Conservation (phyloP, 768 basidiomycete species). For the Kwoniella mangroviensis region DNA sequence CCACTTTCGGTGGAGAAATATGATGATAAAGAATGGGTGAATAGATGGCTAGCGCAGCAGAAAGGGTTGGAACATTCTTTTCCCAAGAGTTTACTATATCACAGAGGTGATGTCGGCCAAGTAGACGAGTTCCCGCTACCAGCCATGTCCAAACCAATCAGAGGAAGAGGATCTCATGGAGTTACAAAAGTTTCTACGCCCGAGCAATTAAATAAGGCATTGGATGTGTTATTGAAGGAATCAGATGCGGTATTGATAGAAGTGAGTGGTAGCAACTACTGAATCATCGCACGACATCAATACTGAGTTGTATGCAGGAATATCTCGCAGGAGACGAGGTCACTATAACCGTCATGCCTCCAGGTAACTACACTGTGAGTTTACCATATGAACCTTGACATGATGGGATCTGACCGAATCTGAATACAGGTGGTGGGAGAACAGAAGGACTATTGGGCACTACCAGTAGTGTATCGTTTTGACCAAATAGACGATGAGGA, state of each 20-base stretch:
- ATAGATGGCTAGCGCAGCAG: conserved; percentile 39
- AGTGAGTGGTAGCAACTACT: conserved; percentile 21
- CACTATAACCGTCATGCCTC: conserved; percentile 52
- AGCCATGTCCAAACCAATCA: conserved; percentile 48
- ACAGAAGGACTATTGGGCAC: conserved; percentile 39
- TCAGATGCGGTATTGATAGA: conserved; percentile 42
- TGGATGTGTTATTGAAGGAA: conserved; percentile 29
- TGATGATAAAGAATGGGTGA: conserved; percentile 52
- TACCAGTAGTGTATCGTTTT: conserved; percentile 49
- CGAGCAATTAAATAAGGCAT: conserved; percentile 25
- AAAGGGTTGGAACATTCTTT: conserved; percentile 30
- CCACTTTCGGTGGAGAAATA: conserved; percentile 37
- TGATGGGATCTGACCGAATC: background rate
- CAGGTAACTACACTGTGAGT: conserved; percentile 47
- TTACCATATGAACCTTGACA: background rate
- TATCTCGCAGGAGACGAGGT: conserved; percentile 50
- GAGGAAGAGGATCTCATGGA: conserved; percentile 53
- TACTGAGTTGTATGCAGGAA: conserved; percentile 21
- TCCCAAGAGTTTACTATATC: conserved; percentile 19
- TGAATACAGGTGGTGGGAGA: conserved; percentile 29
- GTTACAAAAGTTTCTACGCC: conserved; percentile 34
- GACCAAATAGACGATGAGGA: conserved; percentile 38
- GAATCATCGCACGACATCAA: background rate
- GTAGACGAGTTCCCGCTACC: conserved; percentile 30
- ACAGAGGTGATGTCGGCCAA: conserved; percentile 10